Base-by-base conservation (phyloP, 192 early-diverging fungal species). In the Oehlia diaphana region DNA sequence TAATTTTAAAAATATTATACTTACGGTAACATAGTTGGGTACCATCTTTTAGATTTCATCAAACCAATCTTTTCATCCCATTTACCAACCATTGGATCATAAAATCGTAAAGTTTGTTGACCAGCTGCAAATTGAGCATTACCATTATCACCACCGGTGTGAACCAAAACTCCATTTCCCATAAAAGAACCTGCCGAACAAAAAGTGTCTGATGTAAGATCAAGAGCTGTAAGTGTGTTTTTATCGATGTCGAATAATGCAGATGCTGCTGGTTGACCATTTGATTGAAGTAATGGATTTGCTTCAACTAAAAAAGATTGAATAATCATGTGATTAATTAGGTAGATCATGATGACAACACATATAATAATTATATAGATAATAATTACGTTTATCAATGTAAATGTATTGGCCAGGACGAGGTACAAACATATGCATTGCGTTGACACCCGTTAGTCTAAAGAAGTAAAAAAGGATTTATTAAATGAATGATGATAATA, bases 91-190 rank as follows among this genome's bases (percentile, higher is more conserved):
- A 5, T 4, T 3, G 53, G 53, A 58, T 58, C 53, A 19, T 58
- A 58, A 58, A 58, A 58, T 58, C 53, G 53, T 58, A 58, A 58
- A 58, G 53, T 58, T 31, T 31, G 31, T 31, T 31, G 31, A 31
- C 31, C 31, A 31, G 31, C 31, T 58, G 53, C 53, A 58, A 58
- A 21, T 6, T 7, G 19, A 21, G 73, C 39, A 13, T 82, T 80
- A 65, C 76, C 50, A 23, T 83, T 74, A 33, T 83, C 88, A 23
- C 88, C 88, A 4, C 88, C 88, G 19, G 81, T 87, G 44, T 85
- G 84, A 70, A 89, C 84, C 16, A 89, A 70, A 21, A 84, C 87
- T 28, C 88, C 88, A 37, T 89, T 89, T 6, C 74, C 79, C 31
- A 31, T 19, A 89, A 80, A 89, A 31, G 86, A 86, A 1, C 83